Conservation (phyloP, 139 green algal species). For the Tetraselmis chui region DNA sequence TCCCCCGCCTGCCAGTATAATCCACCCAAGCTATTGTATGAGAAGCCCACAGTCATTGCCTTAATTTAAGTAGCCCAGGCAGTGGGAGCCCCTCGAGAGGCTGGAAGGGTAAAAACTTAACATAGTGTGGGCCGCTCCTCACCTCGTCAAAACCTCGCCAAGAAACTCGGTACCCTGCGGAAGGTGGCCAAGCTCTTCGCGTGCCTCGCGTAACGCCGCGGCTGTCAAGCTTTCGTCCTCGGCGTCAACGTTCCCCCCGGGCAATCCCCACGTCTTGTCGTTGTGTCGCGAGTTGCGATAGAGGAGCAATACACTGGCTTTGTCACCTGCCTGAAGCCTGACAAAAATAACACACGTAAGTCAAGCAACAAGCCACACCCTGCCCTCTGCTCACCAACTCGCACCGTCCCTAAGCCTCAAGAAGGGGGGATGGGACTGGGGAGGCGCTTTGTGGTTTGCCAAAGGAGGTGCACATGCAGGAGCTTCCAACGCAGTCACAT, state of each 20-base stretch:
- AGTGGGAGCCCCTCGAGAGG: not conserved
- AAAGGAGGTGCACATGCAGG: not conserved
- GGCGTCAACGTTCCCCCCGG: conserved; percentile 61
- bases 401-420: too few relatives aligned
- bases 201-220: conserved; percentile 44
- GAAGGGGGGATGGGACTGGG: too few relatives aligned
- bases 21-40: not conserved
- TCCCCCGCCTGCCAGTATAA: conserved; percentile 47
- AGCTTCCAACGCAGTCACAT: not conserved
- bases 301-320: conserved; percentile 40
- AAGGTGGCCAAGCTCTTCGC: conserved; percentile 39
- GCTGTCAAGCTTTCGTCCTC: conserved; percentile 39
- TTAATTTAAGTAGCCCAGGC: not conserved
- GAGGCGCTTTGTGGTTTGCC: too few relatives aligned
- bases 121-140: not conserved
- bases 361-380: too few relatives aligned
- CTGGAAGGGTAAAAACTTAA: not conserved
- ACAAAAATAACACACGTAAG: too few relatives aligned
- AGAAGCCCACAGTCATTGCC: not conserved
- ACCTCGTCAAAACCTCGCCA: conserved; percentile 24
- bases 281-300: conserved; percentile 44
- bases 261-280: conserved; percentile 56
- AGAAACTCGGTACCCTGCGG: conserved; percentile 15
- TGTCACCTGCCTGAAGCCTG: not conserved
- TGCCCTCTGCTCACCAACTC: too few relatives aligned